A percentile compares a stretch with the other conserved stretches of the same genome.
Evolutionary conservation across 352 stramenopile species (phyloP).

Genomic region (Globisporangium rhizosaccharum): DNA sequence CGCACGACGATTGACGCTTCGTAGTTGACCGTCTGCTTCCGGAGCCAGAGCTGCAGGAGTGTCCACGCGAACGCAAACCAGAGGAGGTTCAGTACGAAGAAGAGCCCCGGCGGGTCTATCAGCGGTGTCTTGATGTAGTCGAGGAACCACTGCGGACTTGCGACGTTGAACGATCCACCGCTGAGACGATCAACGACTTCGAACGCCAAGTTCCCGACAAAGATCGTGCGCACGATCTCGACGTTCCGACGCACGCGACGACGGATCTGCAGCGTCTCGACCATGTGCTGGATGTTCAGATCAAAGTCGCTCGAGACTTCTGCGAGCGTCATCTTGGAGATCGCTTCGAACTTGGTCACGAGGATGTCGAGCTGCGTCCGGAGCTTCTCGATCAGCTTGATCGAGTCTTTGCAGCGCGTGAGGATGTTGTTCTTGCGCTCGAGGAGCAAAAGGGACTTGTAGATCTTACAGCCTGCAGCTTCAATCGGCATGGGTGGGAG

Average conservation of each 20-base stretch:
- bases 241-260: slow-evolving; percentile 59
- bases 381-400: slow-evolving; percentile 92
- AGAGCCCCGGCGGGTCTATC: slow-evolving; percentile 51
- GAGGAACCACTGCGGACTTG: slow-evolving; percentile 83
- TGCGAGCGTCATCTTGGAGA: slow-evolving; percentile 87
- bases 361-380: slow-evolving; percentile 91
- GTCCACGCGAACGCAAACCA: slow-evolving; percentile 65
- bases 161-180: slow-evolving; percentile 87
- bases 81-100: slow-evolving; percentile 78
- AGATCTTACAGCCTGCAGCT: slow-evolving; percentile 70
- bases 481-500: slow-evolving; percentile 48
- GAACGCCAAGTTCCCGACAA: slow-evolving; percentile 92
- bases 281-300: slow-evolving; percentile 84
- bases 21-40: slow-evolving; percentile 40
- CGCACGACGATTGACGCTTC: slow-evolving; percentile 88
- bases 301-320: slow-evolving; percentile 86
- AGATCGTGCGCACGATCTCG: slow-evolving; percentile 90
- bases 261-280: slow-evolving; percentile 61
- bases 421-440: slow-evolving; percentile 89
- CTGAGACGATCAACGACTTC: slow-evolving; percentile 94
- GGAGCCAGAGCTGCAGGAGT: slow-evolving; percentile 38
- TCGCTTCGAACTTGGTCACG: slow-evolving; percentile 87
- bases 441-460: slow-evolving; percentile 90
- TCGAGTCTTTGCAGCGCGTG: slow-evolving; percentile 90
- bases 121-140: slow-evolving; percentile 69